These are phyloP conservation scores for Trypanosoma platydactyli DNA, from an alignment of 208 protist genomes.

Conservation along the genomic window DNA sequence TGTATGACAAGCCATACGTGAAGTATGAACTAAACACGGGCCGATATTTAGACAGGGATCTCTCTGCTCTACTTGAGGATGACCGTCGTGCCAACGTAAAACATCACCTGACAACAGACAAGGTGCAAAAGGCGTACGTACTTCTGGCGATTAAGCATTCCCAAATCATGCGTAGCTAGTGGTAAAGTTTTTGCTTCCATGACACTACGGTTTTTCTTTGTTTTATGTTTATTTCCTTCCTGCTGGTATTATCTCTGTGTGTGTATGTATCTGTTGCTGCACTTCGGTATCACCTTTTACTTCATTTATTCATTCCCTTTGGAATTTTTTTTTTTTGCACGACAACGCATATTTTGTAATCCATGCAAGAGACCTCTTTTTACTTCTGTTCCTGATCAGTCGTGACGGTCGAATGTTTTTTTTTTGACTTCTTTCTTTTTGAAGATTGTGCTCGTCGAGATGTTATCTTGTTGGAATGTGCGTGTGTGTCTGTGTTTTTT, in stretches of 20 bases:
- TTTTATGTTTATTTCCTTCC: constrained; percentile 18
- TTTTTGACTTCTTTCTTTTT: no score
- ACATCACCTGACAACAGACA: constrained; percentile 41
- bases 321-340: not conserved
- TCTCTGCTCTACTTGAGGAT: constrained; percentile 50
- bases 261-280: constrained; percentile 14
- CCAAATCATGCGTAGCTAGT: constrained; percentile 21
- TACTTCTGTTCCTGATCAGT: no score
- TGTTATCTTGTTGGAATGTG: constrained; percentile 1
- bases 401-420: no score
- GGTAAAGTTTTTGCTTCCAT: not conserved
- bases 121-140: constrained; percentile 25
- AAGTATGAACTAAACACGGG: constrained; percentile 34
- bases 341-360: not conserved
- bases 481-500: constrained; percentile 1
- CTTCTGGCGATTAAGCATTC: constrained; percentile 11
- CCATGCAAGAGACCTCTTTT: no score
- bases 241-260: not conserved
- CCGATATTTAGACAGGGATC: constrained; percentile 47
- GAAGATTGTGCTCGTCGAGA: no score
- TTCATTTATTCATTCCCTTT: not conserved
- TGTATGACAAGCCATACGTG: constrained; percentile 43
- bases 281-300: not conserved
- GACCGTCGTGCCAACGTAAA: constrained; percentile 43
- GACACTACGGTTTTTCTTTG: no score